phyloP scores from a whole-genome alignment of 257 asterid species.

The Cruciata laevipes region DNA sequence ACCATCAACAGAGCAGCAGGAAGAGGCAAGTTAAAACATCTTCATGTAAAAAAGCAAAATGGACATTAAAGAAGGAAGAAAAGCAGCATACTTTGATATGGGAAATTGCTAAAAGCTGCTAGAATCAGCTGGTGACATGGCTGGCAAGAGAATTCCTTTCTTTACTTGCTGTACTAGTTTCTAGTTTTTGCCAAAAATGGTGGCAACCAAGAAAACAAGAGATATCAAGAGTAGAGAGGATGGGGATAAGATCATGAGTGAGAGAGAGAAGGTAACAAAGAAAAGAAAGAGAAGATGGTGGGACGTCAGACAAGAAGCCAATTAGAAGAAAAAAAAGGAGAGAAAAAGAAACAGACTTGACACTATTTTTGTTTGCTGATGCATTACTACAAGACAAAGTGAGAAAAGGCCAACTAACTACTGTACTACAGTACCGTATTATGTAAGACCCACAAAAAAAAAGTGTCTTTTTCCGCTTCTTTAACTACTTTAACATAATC shows the following conservation, averaged over 20 bases:
- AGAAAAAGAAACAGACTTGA: constrained; percentile 21
- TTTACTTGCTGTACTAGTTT: constrained; percentile 11
- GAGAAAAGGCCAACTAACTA: constrained; percentile 17
- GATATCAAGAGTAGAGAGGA: constrained; percentile 16
- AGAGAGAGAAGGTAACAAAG: constrained; percentile 20
- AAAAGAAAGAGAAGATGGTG: constrained; percentile 21
- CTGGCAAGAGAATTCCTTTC: constrained; percentile 19
- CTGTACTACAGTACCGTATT: background rate
- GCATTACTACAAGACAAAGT: constrained; percentile 13
- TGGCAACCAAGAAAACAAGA: constrained; percentile 14
- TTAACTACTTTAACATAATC: no score
- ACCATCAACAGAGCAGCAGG: background rate
- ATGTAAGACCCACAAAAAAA: background rate
- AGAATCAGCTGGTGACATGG: constrained; percentile 37
- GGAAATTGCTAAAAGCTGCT: constrained; percentile 26
- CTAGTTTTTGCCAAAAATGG: constrained; percentile 53
- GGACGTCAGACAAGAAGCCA: constrained; percentile 45
- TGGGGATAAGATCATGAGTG: constrained; percentile 69
- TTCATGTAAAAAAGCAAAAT: background rate
- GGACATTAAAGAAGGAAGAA: background rate
- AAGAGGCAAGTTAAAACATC: background rate
- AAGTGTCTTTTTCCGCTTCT: constrained; percentile 7
- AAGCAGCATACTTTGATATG: constrained; percentile 13
- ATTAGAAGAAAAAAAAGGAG: constrained; percentile 20
- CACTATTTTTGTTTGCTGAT: constrained; percentile 31